phyloP scores from a whole-genome alignment of 2,329 filamentous ascomycete species.

The Fusarium begoniae region DNA sequence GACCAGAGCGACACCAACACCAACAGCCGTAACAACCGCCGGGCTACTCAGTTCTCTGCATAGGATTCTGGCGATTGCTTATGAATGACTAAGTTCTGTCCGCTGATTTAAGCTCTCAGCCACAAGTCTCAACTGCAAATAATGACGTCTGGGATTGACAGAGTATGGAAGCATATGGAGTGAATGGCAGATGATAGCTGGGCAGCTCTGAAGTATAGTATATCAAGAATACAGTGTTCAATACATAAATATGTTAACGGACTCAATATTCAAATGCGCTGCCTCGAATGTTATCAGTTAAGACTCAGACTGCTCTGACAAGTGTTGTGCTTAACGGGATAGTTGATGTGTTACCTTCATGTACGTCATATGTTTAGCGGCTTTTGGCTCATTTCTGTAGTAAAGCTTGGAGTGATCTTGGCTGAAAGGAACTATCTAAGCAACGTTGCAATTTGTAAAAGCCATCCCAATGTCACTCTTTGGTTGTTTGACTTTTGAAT shows the following conservation, averaged over 20 bases:
- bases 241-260: background rate
- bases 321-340: background rate
- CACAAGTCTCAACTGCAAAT: too few relatives aligned
- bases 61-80: background rate
- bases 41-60: background rate
- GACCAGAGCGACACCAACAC: background rate
- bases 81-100: too few relatives aligned
- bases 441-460: too few relatives aligned
- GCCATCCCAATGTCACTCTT: too few relatives aligned
- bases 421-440: too few relatives aligned
- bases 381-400: too few relatives aligned
- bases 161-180: background rate
- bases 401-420: too few relatives aligned
- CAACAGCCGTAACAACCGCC: background rate
- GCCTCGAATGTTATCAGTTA: accelerated
- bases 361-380: accelerated
- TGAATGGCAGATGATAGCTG: background rate
- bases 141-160: too few relatives aligned
- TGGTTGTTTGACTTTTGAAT: too few relatives aligned
- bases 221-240: background rate
- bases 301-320: accelerated
- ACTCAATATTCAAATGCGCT: accelerated
- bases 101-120: too few relatives aligned
- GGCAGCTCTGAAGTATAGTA: background rate
- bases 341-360: too few relatives aligned